Evolutionary conservation across 2,329 filamentous ascomycete species (phyloP).

Genomic region (Claviceps humidiphila): DNA sequence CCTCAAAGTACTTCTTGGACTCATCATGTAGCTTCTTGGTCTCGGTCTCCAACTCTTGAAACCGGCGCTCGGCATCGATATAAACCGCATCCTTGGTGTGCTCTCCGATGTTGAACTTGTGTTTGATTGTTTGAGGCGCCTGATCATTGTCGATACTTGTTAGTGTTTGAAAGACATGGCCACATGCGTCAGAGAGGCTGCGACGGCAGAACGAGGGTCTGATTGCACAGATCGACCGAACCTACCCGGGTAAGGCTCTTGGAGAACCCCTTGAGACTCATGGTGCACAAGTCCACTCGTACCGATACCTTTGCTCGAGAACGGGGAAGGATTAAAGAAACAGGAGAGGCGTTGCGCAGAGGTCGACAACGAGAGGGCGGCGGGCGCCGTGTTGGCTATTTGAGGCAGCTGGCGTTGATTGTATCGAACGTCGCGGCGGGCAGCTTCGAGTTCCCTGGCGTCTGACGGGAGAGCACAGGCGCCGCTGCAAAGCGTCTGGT

Average conservation of each 20-base stretch:
- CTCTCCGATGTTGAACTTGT: slow-evolving; percentile 90
- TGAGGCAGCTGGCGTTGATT: slow-evolving; percentile 3
- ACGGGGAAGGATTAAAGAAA: neutral
- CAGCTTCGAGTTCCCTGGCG: neutral
- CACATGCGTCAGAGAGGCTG: neutral
- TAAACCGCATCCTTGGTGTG: slow-evolving; percentile 92
- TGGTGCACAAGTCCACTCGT: slow-evolving; percentile 24
- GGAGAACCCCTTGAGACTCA: slow-evolving; percentile 96
- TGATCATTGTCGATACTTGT: slow-evolving; percentile 13
- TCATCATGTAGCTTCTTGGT: slow-evolving; percentile 96
- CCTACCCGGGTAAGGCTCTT: slow-evolving; percentile 79
- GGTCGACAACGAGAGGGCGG: neutral
- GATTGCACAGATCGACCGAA: slow-evolving; percentile 7
- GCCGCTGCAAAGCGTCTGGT: neutral
- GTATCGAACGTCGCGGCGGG: slow-evolving; percentile 5
- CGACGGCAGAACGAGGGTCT: slow-evolving; percentile 15
- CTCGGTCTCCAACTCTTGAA: slow-evolving; percentile 85
- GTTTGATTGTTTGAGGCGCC: slow-evolving; percentile 86
- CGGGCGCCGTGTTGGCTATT: slow-evolving; percentile 1
- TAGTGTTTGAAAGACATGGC: neutral
- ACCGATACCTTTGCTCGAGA: neutral
- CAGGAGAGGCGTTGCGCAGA: slow-evolving; percentile 1
- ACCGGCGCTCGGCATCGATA: slow-evolving; percentile 84
- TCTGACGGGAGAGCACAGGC: too few species aligned
- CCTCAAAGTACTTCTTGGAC: slow-evolving; percentile 92